Conservation (phyloP, 441 rosid species). For the Gossypium gossypioides region DNA sequence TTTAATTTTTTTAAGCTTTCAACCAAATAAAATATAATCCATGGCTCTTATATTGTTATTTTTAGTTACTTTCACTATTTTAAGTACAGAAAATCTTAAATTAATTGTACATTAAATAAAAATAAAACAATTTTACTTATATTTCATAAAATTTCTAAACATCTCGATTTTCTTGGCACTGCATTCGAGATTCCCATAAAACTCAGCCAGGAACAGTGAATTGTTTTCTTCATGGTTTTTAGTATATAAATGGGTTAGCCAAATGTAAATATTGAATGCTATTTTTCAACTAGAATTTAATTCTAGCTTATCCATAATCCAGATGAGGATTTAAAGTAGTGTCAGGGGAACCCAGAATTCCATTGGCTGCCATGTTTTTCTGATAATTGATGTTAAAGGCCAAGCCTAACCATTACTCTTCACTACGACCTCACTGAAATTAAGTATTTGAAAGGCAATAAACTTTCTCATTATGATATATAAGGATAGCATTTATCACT, state of each 20-base stretch:
- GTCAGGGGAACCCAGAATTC: neutral
- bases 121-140: no score
- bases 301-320: conserved; percentile 8
- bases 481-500: conserved; percentile 17
- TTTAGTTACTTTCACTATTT: no score
- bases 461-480: neutral
- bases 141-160: no score
- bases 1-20: no score
- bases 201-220: neutral
- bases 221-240: neutral
- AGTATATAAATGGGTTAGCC: neutral
- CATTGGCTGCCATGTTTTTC: neutral
- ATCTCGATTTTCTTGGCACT: neutral
- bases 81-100: no score
- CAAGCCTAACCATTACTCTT: no score
- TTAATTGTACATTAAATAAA: no score
- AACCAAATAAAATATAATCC: no score
- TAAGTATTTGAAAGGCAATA: neutral
- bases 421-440: neutral
- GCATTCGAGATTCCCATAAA: conserved; percentile 7
- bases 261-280: neutral
- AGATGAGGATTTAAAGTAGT: neutral
- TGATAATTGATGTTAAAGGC: neutral
- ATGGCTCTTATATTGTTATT: no score
- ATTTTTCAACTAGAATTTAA: neutral